Evolutionary conservation across 768 basidiomycete species (phyloP).

Genomic region (Lentinula raphanica): DNA sequence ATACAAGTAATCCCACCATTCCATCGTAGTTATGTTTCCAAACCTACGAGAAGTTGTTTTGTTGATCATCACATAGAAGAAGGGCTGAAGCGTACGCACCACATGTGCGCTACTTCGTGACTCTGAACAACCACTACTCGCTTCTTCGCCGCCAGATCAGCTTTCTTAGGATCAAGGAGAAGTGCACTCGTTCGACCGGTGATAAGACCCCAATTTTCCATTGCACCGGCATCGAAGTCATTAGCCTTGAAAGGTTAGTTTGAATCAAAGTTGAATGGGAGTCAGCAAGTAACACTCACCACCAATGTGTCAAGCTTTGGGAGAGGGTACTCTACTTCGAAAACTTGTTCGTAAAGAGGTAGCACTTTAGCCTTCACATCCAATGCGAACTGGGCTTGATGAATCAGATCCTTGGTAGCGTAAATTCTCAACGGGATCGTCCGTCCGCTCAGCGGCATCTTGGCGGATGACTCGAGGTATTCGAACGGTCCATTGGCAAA

Average conservation of each 20-base stretch:
- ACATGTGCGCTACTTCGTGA: slow-evolving; percentile 63
- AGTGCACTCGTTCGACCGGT: slow-evolving; percentile 66
- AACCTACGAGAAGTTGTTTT: slow-evolving; percentile 40
- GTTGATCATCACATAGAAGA: not conserved
- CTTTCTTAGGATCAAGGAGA: slow-evolving; percentile 51
- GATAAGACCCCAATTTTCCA: slow-evolving; percentile 75
- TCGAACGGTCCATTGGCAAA: slow-evolving; percentile 63
- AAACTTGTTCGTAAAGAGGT: slow-evolving; percentile 67
- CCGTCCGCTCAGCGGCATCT: slow-evolving; percentile 51
- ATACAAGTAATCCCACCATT: slow-evolving; percentile 53
- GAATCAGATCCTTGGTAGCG: slow-evolving; percentile 56
- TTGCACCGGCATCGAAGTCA: slow-evolving; percentile 66
- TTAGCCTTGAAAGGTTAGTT: slow-evolving; percentile 28
- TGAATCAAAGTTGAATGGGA: not conserved
- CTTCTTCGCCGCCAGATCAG: slow-evolving; percentile 54
- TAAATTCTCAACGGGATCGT: slow-evolving; percentile 63
- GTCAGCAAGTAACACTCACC: slow-evolving; percentile 20
- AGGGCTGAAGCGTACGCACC: slow-evolving; percentile 23
- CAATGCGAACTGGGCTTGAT: slow-evolving; percentile 59
- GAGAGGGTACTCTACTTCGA: slow-evolving; percentile 70
- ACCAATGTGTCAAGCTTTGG: slow-evolving; percentile 76
- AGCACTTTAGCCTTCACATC: slow-evolving; percentile 60
- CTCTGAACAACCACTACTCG: slow-evolving; percentile 51
- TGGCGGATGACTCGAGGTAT: slow-evolving; percentile 54
- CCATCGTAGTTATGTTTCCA: slow-evolving; percentile 69